phyloP scores from a whole-genome alignment of 2,329 filamentous ascomycete species.

The Colletotrichum tropicicola region DNA sequence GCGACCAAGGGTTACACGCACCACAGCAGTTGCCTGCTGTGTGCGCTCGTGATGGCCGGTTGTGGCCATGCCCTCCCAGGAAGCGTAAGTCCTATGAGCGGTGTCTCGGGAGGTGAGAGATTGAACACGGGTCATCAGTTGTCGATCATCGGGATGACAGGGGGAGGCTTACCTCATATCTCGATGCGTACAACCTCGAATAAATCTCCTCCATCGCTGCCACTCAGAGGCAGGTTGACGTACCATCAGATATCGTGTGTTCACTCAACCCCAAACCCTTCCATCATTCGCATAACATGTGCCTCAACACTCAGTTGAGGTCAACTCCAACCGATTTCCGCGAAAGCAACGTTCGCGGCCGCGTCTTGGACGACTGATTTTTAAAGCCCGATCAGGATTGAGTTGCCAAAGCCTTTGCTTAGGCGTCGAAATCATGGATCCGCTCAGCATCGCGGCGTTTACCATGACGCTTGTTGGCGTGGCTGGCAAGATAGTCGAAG shows the following conservation, averaged over 20 bases:
- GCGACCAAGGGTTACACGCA: neutral
- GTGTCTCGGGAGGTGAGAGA: neutral
- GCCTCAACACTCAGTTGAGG: neutral
- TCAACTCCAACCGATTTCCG: neutral
- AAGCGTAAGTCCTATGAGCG: neutral
- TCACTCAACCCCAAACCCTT: neutral
- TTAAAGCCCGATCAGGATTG: neutral
- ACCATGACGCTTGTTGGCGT: conserved; percentile 32
- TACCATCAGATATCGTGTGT: neutral
- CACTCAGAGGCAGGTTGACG: neutral
- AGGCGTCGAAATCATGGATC: conserved; percentile 31
- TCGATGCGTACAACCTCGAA: neutral
- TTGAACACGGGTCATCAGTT: neutral
- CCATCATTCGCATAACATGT: conserved; percentile 1
- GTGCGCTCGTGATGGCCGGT: conserved; percentile 1
- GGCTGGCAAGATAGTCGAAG: conserved; percentile 31
- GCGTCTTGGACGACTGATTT: neutral
- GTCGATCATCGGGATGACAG: conserved; percentile 1
- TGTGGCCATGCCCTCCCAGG: conserved; percentile 17
- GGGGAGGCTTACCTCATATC: neutral
- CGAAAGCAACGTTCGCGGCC: neutral
- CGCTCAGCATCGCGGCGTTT: conserved; percentile 33
- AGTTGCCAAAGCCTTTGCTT: neutral
- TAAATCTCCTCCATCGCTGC: conserved; percentile 1
- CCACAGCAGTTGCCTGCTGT: neutral